phyloP scores from a whole-genome alignment of 176 grass and related monocot genomes.

The Avena eriantha region DNA sequence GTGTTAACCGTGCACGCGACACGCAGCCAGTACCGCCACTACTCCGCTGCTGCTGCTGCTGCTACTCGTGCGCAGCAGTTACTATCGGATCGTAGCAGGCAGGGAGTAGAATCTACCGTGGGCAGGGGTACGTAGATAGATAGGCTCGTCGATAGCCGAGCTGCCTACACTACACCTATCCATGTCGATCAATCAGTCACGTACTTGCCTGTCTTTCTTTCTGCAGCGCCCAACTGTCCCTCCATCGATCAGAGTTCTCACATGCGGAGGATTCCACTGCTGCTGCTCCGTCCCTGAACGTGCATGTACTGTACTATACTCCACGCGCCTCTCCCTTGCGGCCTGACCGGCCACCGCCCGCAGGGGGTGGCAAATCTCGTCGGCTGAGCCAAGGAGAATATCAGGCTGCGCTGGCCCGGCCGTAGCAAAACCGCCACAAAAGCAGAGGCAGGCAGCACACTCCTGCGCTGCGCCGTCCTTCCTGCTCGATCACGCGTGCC shows the following conservation, averaged over 20 bases:
- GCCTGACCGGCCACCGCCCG: not conserved
- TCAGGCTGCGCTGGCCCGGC: not conserved
- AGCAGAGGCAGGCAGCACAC: not conserved
- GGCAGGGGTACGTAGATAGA: not conserved
- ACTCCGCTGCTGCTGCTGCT: no score
- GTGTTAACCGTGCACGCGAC: not conserved
- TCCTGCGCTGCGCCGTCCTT: not conserved
- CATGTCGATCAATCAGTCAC: not conserved
- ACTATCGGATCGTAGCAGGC: not conserved
- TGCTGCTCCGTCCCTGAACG: not conserved
- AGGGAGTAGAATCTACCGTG: not conserved
- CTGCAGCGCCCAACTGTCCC: not conserved
- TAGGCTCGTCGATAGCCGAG: not conserved
- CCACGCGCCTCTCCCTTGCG: not conserved
- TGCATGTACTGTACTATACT: not conserved
- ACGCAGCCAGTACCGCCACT: not conserved
- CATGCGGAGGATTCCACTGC: not conserved
- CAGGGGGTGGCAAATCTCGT: not conserved
- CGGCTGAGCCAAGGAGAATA: not conserved
- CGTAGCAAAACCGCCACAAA: slow-evolving; percentile 19
- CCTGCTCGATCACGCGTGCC: not conserved
- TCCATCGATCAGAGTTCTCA: slow-evolving; percentile 20
- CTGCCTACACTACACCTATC: not conserved
- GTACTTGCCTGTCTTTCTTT: slow-evolving; percentile 5
- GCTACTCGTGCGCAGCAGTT: not conserved